Conservation (phyloP, 202 grass and related monocot genomes). For the Brachypodium distachyon region DNA sequence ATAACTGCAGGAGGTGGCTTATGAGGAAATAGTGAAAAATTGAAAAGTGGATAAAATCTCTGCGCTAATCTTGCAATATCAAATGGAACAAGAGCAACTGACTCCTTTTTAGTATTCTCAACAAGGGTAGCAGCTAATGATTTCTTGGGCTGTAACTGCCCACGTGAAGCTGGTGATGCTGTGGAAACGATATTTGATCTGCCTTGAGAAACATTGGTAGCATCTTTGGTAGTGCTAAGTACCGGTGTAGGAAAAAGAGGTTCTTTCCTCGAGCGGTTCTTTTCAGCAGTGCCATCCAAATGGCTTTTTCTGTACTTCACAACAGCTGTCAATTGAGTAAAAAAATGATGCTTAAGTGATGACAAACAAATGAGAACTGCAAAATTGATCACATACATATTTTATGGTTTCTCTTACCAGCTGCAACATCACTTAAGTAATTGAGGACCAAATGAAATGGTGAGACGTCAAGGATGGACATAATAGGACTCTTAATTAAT, state of each 20-base stretch:
- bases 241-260: conserved; percentile 58
- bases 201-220: conserved; percentile 24
- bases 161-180: conserved; percentile 32
- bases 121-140: conserved; percentile 77
- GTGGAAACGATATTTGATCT: conserved; percentile 24
- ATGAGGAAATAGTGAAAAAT: conserved; percentile 59
- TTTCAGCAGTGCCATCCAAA: conserved; percentile 52
- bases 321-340: conserved; percentile 46
- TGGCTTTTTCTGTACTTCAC: conserved; percentile 66
- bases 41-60: conserved; percentile 65
- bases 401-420: conserved; percentile 43
- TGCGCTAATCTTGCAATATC: conserved; percentile 67
- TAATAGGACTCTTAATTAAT: conserved; percentile 48
- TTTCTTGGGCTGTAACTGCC: conserved; percentile 55
- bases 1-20: conserved; percentile 60
- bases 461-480: conserved; percentile 75
- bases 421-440: conserved; percentile 66
- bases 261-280: conserved; percentile 45
- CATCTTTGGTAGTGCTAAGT: conserved; percentile 15
- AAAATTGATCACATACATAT: not conserved
- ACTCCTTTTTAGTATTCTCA: conserved; percentile 60
- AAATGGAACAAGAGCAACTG: conserved; percentile 66
- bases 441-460: conserved; percentile 49
- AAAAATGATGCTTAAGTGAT: not conserved
- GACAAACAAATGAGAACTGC: not conserved